phyloP scores from a whole-genome alignment of 345 rosid genomes.

The Eucalyptus polybractea region DNA sequence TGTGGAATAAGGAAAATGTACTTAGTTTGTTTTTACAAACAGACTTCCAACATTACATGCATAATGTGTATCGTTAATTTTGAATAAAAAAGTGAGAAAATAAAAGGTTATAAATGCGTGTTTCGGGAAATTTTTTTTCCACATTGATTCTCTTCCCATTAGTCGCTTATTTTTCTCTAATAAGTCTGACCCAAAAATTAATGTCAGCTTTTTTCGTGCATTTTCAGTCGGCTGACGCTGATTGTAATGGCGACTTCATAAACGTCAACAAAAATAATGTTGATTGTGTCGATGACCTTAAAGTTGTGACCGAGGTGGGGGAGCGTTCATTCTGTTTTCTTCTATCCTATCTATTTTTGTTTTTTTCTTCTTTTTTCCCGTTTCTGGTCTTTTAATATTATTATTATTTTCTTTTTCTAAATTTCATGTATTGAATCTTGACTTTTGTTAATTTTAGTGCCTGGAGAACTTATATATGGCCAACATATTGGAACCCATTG shows the following conservation, averaged over 20 bases:
- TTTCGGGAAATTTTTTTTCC: neutral
- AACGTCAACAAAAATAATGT: neutral
- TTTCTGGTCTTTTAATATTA: neutral
- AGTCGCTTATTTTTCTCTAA: neutral
- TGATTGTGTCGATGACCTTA: neutral
- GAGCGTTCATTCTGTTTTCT: neutral
- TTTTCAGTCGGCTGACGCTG: neutral
- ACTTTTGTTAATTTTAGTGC: neutral
- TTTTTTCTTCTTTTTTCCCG: neutral
- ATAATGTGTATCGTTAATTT: neutral
- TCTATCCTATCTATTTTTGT: neutral
- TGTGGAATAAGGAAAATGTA: too few relatives aligned
- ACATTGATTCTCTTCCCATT: neutral
- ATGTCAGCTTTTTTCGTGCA: neutral
- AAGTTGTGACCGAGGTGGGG: neutral
- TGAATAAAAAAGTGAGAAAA: neutral
- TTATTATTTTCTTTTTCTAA: neutral
- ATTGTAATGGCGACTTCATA: slow-evolving; percentile 5
- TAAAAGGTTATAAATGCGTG: neutral
- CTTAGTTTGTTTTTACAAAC: too few relatives aligned
- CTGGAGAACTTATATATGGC: too few relatives aligned
- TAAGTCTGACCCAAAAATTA: neutral
- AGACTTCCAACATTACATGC: neutral
- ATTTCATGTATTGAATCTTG: neutral
- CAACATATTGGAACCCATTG: slow-evolving; percentile 3